Base-by-base conservation (phyloP, 2,329 filamentous ascomycete genomes). In the Neofusicoccum kwambonambiense region DNA sequence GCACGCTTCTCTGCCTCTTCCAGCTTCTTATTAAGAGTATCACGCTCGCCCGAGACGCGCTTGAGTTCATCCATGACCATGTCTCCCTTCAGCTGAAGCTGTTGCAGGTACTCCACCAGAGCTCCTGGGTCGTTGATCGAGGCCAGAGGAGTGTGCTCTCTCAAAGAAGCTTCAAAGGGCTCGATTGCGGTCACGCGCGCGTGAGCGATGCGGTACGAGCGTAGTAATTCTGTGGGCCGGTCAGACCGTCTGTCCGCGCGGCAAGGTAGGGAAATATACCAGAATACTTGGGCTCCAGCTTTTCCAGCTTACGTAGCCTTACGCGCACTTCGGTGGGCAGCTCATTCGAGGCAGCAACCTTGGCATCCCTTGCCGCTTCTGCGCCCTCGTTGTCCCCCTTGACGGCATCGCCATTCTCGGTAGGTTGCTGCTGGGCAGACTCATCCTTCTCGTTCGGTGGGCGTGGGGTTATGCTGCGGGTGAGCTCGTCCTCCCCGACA, bases 11-110 rank as follows among this genome's bases (percentile, higher is more conserved):
- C 86, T 0, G 85, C 82, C 56, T 89, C 86, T n/a, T 90, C 87
- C 2, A 88, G 80, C 75, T 91, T 92, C 77, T 89, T 90, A 76
- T 92, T 94, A 67, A 90, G 83, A 15, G 88, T 86, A 67, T 97
- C 92, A 66, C 90, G 89, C 73, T 98, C 93, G 3, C 86, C 85
- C 0, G 92, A 90, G 0, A 98, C 88, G 12, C 92, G 85, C 79
- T 96, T 97, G 64, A 97, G 82, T 77, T 99, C 95, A 51, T 96
- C 90, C 86, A 96, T 89, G 3, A 96, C 89, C 91, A 99, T 96
- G 71, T 96, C 92, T 47, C 89, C 89, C 73, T 96, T 94, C 62
- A 93, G 78, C 67, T 89, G 94, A 45, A 96, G 79, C 76, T 97
- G 92, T 70, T 90, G 92, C 34, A 99, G 83, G 73, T 97, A 99